A percentile compares a stretch with the other conserved stretches of the same genome.
phyloP scores from a whole-genome alignment of 108 stramenopile species.

The Fistulifera pelliculosa region DNA sequence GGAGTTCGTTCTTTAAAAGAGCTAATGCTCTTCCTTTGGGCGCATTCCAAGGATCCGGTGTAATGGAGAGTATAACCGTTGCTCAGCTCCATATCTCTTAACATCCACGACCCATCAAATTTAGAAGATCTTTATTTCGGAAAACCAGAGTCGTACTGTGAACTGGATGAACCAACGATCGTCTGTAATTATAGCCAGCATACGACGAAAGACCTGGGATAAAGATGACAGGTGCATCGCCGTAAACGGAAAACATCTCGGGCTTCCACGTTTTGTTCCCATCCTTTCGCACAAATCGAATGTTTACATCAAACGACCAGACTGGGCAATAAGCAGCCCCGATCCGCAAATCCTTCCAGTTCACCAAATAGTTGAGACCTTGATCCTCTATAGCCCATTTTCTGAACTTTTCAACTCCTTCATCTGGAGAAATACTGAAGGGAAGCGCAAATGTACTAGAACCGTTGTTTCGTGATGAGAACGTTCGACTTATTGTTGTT shows the following conservation, averaged over 20 bases:
- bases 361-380: constrained; percentile 51
- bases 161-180: constrained; percentile 67
- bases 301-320: constrained; percentile 71
- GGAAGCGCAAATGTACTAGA: constrained; percentile 49
- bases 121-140: constrained; percentile 45
- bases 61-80: constrained; percentile 27
- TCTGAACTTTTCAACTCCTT: constrained; percentile 55
- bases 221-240: constrained; percentile 35
- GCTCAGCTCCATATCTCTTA: constrained; percentile 44
- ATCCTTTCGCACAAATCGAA: constrained; percentile 40
- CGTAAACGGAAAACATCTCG: constrained; percentile 38
- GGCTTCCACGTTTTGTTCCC: constrained; percentile 29
- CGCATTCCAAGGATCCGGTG: constrained; percentile 81
- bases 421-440: constrained; percentile 57
- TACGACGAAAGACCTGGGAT: constrained; percentile 67
- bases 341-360: constrained; percentile 29
- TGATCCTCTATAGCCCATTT: constrained; percentile 67
- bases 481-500: too few species aligned
- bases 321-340: constrained; percentile 62
- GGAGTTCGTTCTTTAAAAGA: constrained; percentile 49
- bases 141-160: constrained; percentile 73
- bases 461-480: too few species aligned
- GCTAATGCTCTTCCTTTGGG: constrained; percentile 52
- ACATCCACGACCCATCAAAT: constrained; percentile 75
- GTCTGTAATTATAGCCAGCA: constrained; percentile 65